Evolutionary conservation across 495 filamentous ascomycete genomes (phyloP).

Genomic region (Annulohypoxylon maeteangense): DNA sequence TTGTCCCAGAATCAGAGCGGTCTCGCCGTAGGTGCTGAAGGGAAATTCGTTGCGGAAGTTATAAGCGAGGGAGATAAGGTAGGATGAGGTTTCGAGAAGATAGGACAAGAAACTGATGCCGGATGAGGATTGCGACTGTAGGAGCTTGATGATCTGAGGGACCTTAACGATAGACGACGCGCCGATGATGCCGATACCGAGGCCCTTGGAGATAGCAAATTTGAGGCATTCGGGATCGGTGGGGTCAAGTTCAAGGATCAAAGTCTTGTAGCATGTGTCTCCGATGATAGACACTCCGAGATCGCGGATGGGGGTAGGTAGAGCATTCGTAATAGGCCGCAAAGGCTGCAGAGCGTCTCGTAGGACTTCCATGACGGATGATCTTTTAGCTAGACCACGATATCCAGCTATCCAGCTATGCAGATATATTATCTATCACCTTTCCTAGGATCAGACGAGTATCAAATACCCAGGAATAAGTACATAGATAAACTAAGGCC

Average conservation of each 20-base stretch:
- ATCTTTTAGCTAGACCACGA: not conserved
- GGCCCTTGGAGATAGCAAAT: conserved; percentile 87
- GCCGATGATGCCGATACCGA: conserved; percentile 91
- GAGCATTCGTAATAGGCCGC: conserved; percentile 79
- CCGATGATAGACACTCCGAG: conserved; percentile 83
- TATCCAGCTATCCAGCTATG: not conserved
- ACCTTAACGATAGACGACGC: conserved; percentile 92
- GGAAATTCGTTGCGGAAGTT: conserved; percentile 90
- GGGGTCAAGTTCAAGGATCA: conserved; percentile 83
- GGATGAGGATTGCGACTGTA: conserved; percentile 77
- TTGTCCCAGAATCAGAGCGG: conserved; percentile 87
- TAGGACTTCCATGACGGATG: conserved; percentile 61
- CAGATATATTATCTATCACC: not conserved
- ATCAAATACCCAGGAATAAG: not conserved
- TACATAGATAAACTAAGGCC: conserved; percentile 10
- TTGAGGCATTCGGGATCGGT: conserved; percentile 79
- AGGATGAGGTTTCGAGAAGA: conserved; percentile 85
- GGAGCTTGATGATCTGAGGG: conserved; percentile 91
- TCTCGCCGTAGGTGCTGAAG: conserved; percentile 96
- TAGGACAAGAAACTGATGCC: conserved; percentile 92
- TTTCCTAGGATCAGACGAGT: not conserved
- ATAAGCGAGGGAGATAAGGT: conserved; percentile 89
- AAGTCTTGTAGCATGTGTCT: conserved; percentile 79
- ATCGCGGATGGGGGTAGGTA: conserved; percentile 81
- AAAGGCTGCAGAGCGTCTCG: conserved; percentile 78